Evolutionary conservation across 352 stramenopile species (phyloP).

Genomic region (Globisporangium irregulare): DNA sequence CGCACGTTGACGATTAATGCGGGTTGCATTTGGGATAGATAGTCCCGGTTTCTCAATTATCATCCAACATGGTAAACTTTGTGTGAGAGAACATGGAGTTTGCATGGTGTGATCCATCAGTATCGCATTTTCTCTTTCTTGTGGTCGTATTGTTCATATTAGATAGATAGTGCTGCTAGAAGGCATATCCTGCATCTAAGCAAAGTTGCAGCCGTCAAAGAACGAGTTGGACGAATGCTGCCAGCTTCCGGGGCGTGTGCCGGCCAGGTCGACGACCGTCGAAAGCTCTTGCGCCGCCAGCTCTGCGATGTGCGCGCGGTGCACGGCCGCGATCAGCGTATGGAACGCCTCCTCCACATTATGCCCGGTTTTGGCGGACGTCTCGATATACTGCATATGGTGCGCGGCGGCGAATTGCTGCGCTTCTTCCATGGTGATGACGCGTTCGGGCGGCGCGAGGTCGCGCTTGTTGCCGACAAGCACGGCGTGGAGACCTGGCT

Average conservation of each 20-base stretch:
- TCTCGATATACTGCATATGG: conserved; percentile 80
- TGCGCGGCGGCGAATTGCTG: conserved; percentile 60
- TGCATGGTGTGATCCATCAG: neutral
- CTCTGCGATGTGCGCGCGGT: conserved; percentile 43
- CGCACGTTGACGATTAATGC: neutral
- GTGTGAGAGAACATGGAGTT: neutral
- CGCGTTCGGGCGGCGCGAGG: conserved; percentile 34
- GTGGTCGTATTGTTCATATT: neutral
- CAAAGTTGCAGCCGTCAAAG: conserved; percentile 24
- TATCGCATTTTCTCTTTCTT: neutral
- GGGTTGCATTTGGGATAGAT: neutral
- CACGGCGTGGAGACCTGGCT: conserved; percentile 63
- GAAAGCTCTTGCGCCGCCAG: conserved; percentile 18
- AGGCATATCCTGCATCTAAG: neutral
- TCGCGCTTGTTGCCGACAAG: conserved; percentile 81
- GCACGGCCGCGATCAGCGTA: conserved; percentile 49
- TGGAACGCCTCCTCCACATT: conserved; percentile 67
- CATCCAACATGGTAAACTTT: neutral
- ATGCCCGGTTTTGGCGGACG: conserved; percentile 70
- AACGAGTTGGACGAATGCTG: conserved; percentile 19
- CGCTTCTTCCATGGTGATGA: conserved; percentile 55
- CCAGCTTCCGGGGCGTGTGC: neutral
- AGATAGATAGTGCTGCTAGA: neutral
- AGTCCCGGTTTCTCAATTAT: neutral
- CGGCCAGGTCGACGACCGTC: conserved; percentile 39